A percentile compares a stretch with the other conserved stretches of the same genome.
Evolutionary conservation across 2,329 filamentous ascomycete genomes (phyloP).

Genomic region (Aspergillus tamarii): DNA sequence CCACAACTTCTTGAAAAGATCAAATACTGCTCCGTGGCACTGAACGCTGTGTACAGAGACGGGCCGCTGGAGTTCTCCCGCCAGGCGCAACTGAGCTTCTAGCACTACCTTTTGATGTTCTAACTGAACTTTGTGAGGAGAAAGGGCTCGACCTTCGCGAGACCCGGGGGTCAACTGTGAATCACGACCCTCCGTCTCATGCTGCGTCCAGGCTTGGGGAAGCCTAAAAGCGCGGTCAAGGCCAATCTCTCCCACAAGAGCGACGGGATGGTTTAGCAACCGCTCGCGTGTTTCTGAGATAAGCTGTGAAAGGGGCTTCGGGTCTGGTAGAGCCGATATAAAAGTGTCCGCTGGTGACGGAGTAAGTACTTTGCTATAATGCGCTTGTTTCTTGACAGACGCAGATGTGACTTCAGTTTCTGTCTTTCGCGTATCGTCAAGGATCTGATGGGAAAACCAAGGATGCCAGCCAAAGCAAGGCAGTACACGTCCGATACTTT

Average conservation of each 20-base stretch:
- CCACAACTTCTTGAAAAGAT: slow-evolving; percentile 61
- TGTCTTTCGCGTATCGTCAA: slow-evolving; percentile 44
- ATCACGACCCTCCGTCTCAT: slow-evolving; percentile 38
- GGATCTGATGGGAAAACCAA: slow-evolving; percentile 68
- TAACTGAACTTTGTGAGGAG: slow-evolving; percentile 59
- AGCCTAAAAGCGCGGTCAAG: slow-evolving; percentile 65
- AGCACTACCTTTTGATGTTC: slow-evolving; percentile 62
- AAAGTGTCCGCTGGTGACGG: slow-evolving; percentile 52
- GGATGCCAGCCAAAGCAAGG: slow-evolving; percentile 71
- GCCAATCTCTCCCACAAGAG: slow-evolving; percentile 65
- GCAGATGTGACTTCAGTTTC: slow-evolving; percentile 15
- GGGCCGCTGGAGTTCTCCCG: slow-evolving; percentile 59
- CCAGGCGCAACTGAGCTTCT: slow-evolving; percentile 61
- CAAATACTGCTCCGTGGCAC: slow-evolving; percentile 62
- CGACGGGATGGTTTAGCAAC: slow-evolving; percentile 55
- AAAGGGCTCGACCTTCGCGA: slow-evolving; percentile 61
- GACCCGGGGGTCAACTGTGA: slow-evolving; percentile 59
- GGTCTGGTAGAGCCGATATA: slow-evolving; percentile 56
- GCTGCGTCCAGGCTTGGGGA: slow-evolving; percentile 53
- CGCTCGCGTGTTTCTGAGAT: slow-evolving; percentile 53
- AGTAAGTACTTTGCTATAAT: slow-evolving; percentile 59
- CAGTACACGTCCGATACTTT: slow-evolving; percentile 51
- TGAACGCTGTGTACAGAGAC: slow-evolving; percentile 68
- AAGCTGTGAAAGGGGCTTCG: slow-evolving; percentile 56
- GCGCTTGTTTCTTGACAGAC: slow-evolving; percentile 41